phyloP scores from a whole-genome alignment of 192 early-diverging fungal species.

The Chytriomyces sp. region DNA sequence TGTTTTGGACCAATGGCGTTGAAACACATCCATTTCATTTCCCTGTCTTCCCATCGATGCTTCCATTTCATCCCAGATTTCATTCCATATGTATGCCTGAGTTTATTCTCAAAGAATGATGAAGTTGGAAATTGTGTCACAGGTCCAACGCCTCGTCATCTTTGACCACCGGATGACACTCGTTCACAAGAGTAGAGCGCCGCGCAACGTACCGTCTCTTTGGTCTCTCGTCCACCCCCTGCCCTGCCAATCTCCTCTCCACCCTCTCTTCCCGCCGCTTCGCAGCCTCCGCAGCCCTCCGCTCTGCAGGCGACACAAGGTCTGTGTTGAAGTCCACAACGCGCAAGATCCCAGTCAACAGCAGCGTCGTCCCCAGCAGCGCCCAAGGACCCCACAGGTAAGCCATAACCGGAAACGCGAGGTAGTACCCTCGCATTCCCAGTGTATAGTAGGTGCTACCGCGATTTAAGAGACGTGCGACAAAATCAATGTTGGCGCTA shows the following conservation, averaged over 20 bases:
- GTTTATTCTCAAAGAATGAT: background rate
- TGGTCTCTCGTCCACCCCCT: too few species aligned
- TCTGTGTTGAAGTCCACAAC: conserved; percentile 43
- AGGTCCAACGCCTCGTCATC: too few species aligned
- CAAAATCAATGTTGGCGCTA: conserved; percentile 27
- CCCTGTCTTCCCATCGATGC: too few species aligned
- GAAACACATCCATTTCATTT: too few species aligned
- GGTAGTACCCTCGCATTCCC: conserved; percentile 44
- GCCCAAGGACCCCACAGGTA: conserved; percentile 47
- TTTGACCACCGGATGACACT: too few species aligned
- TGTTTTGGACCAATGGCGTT: too few species aligned
- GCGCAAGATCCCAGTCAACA: conserved; percentile 29
- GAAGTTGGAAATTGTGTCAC: background rate
- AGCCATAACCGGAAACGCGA: conserved; percentile 31
- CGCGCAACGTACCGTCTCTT: too few species aligned
- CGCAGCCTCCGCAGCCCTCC: background rate
- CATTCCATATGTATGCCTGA: too few species aligned
- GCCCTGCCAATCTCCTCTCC: too few species aligned
- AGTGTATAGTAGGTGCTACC: conserved; percentile 30
- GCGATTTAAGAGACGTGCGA: conserved; percentile 42
- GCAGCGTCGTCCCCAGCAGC: conserved; percentile 23
- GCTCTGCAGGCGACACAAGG: background rate
- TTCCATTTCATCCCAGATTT: too few species aligned
- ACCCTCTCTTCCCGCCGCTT: background rate
- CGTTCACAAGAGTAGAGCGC: too few species aligned